Percentiles rank a stretch among this genome's conserved stretches.
These are phyloP conservation scores for Mallotus japonicus DNA, from an alignment of 441 rosid genomes.

Conservation along the genomic window DNA sequence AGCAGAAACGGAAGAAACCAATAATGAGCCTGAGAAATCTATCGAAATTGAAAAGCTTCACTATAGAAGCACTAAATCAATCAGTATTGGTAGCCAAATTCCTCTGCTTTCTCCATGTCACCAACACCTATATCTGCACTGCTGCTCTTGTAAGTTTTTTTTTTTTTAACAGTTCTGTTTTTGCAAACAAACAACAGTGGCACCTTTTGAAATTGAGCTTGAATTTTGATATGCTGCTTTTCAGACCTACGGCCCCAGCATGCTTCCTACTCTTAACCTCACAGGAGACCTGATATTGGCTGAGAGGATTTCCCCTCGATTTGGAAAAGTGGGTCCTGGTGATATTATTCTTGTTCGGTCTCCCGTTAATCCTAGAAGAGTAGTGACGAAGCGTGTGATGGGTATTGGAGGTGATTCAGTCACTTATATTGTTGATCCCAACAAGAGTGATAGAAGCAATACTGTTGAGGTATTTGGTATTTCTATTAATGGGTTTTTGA, in stretches of 20 bases:
- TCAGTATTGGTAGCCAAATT: constrained; percentile 26
- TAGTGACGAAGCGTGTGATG: constrained; percentile 52
- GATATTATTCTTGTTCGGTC: constrained; percentile 72
- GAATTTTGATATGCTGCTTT: constrained; percentile 7
- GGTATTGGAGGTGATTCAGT: constrained; percentile 67
- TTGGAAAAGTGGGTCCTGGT: constrained; percentile 50
- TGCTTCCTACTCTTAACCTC: constrained; percentile 60
- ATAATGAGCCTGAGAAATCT: constrained; percentile 19
- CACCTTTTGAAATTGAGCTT: neutral
- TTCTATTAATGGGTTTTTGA: constrained; percentile 1
- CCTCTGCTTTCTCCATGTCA: constrained; percentile 53
- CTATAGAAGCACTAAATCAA: constrained; percentile 24
- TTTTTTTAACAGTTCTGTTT: neutral
- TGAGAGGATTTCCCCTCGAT: constrained; percentile 48
- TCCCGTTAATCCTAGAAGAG: constrained; percentile 47
- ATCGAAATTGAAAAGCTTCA: constrained; percentile 15
- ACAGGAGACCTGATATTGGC: constrained; percentile 50
- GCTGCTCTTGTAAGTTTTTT: constrained; percentile 37
- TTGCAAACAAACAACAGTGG: neutral
- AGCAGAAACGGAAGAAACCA: too few relatives aligned
- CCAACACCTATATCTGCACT: constrained; percentile 44
- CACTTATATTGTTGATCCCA: constrained; percentile 50
- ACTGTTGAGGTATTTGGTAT: constrained; percentile 48
- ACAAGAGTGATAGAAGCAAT: constrained; percentile 30
- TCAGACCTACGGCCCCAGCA: constrained; percentile 72